phyloP scores from a whole-genome alignment of 768 basidiomycete genomes.

The Pilatotrama ljubarskyi region DNA sequence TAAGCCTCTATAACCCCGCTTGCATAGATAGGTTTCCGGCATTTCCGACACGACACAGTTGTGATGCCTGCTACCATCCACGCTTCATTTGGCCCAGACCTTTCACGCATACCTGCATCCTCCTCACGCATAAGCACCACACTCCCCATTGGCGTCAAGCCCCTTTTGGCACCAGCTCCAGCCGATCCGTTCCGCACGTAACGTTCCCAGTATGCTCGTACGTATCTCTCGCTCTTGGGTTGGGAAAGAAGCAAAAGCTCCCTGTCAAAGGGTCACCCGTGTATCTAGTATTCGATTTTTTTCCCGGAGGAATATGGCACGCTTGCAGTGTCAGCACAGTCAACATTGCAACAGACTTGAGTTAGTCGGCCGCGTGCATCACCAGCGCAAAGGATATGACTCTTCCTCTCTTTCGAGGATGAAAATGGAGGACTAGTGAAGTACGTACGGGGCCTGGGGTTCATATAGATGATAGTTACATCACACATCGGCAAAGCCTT shows the following conservation, averaged over 20 bases:
- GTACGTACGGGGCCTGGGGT: not conserved
- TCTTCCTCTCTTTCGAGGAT: too few species aligned
- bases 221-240: conserved; percentile 16
- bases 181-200: not conserved
- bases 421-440: not conserved
- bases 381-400: too few species aligned
- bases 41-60: not conserved
- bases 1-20: not conserved
- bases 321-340: too few species aligned
- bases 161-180: not conserved
- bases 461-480: too few species aligned
- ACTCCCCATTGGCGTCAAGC: not conserved
- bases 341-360: too few species aligned
- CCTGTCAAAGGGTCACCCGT: not conserved
- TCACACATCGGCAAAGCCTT: not conserved
- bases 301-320: not conserved
- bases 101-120: not conserved
- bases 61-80: not conserved
- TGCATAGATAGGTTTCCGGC: not conserved
- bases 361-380: too few species aligned
- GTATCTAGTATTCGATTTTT: conserved; percentile 16
- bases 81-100: not conserved
- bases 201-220: conserved; percentile 2
- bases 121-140: not conserved
- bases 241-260: conserved; percentile 17